Evolutionary conservation across 345 rosid genomes (phyloP).

Genomic region (Pistacia vera): DNA sequence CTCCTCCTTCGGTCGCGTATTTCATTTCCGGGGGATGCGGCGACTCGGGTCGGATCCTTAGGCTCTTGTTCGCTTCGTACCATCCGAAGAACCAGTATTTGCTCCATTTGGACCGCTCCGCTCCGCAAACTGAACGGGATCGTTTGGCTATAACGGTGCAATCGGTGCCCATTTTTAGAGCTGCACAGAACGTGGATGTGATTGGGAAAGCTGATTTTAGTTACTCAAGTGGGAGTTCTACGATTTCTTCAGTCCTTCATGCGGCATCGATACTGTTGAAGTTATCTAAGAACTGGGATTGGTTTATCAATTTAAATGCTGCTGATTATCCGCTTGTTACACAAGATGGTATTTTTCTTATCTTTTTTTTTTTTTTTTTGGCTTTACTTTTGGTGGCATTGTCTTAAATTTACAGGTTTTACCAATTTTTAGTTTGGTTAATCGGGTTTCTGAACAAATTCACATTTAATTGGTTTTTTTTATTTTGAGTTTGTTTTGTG

Average conservation of each 20-base stretch:
- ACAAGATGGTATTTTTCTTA: constrained; percentile 75
- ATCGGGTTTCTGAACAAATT: too few relatives aligned
- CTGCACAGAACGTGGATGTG: constrained; percentile 84
- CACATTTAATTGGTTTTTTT: not conserved
- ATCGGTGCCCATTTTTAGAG: constrained; percentile 61
- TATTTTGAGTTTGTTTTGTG: not conserved
- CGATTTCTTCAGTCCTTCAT: constrained; percentile 77
- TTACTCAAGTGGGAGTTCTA: constrained; percentile 74
- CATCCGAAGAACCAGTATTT: constrained; percentile 87
- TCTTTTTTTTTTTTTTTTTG: not conserved
- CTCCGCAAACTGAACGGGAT: constrained; percentile 70
- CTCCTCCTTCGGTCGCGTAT: constrained; percentile 80
- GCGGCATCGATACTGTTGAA: constrained; percentile 88
- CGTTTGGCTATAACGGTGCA: constrained; percentile 58
- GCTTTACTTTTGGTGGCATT: not conserved
- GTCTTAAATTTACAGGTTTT: too few relatives aligned
- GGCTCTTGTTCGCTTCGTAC: constrained; percentile 73
- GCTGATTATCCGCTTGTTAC: constrained; percentile 90
- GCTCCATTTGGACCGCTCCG: constrained; percentile 77
- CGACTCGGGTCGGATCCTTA: constrained; percentile 67
- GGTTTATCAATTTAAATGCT: constrained; percentile 73
- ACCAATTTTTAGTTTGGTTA: too few relatives aligned
- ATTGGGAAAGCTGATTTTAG: constrained; percentile 82
- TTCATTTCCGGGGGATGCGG: constrained; percentile 74
- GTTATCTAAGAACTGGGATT: constrained; percentile 76